Percentiles rank a stretch among this genome's conserved stretches.
phyloP scores from a whole-genome alignment of 129 eudicot genomes.

The Tanacetum coccineum region DNA sequence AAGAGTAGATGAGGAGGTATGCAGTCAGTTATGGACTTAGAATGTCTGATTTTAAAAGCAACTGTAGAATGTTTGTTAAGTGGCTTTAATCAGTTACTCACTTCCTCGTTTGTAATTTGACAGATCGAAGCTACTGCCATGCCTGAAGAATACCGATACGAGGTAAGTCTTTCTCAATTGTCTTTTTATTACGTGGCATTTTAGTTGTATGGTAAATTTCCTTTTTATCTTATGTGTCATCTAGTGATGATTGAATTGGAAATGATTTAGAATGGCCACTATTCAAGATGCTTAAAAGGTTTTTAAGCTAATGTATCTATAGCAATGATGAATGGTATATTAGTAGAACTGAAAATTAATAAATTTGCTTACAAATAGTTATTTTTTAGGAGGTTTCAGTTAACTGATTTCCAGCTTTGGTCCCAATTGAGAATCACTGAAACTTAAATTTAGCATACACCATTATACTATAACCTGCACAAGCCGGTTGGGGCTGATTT shows the following conservation, averaged over 20 bases:
- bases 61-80: neutral
- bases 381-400: neutral
- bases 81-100: neutral
- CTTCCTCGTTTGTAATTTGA: constrained; percentile 22
- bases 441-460: neutral
- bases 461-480: neutral
- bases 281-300: neutral
- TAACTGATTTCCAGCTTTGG: neutral
- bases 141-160: constrained; percentile 84
- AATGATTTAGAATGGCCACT: neutral
- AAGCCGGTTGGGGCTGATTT: too few relatives aligned
- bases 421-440: neutral
- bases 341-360: neutral
- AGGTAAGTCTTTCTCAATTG: constrained; percentile 40
- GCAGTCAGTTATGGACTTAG: neutral
- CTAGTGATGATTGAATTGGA: neutral
- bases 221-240: neutral
- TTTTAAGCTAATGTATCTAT: too few relatives aligned
- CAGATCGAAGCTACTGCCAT: constrained; percentile 73
- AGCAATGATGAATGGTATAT: too few relatives aligned
- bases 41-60: neutral
- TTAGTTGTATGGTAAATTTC: neutral
- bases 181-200: neutral
- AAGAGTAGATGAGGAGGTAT: constrained; percentile 83
- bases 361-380: neutral